Evolutionary conservation across 805 yeast species (phyloP), one percentile per base, ranked within the genome.

Genomic region (Candida wancherniae): DNA sequence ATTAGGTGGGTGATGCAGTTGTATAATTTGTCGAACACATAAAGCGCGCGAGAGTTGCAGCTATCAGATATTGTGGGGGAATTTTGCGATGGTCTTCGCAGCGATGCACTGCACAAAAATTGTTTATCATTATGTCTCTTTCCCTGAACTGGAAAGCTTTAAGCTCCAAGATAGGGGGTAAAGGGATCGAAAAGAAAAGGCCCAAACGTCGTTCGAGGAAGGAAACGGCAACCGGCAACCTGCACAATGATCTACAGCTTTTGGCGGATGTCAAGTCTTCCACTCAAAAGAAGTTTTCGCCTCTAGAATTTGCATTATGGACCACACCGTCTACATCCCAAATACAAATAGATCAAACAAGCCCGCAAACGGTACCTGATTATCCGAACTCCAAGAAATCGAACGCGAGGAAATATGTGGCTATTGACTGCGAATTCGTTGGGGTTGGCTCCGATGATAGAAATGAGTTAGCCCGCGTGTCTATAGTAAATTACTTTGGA

Each of bases 401-500:
- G 30, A 68, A 70, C 25, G 62, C 77, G 1, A 96, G 96, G 1
- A 81, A 73, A 47, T 87, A 72, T 44, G 37, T 87, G 2, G 85
- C 95, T 1, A 74, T 88, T 39, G 97, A 88, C 57, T 87, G 97
- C 62, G 97, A 88, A 48, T 87, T 88, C 64, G 97, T 88, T 2
- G 96, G 96, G 8, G 80, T 83, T 2, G 96, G 95, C 0, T 73
- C 71, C 4, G 79, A 77, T 7, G 48, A 49, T 21, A 75, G 68
- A 26, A 77, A 86, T 4, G 90, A 79, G 1, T 62, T 88, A 10
- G 97, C 95, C 0, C 69, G 97, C 44, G 92, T 87, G 0, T 85
- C 96, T 0, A 62, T 88, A 9, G 96, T 88, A 3, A 86, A 88
- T 51, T 85, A 69, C 52, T 80, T 74, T 48, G 96, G 97, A 0